A percentile compares a stretch with the other conserved stretches of the same genome.
Conservation (phyloP, 1,139 yeast species). For the Yamadazyma songkhlaensis region DNA sequence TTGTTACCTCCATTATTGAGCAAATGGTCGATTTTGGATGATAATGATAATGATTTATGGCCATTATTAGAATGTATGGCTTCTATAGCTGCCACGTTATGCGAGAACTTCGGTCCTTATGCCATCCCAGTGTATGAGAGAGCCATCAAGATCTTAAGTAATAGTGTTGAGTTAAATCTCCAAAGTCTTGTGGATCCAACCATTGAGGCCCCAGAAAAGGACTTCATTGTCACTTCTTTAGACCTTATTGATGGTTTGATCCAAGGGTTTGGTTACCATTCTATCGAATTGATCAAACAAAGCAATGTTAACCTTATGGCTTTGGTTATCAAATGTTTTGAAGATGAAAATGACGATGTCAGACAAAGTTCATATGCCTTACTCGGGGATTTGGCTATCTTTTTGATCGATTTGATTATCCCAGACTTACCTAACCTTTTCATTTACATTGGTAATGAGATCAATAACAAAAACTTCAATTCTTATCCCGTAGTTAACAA, state of each 20-base stretch:
- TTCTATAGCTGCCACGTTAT: slow-evolving; percentile 82
- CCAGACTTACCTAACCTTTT: slow-evolving; percentile 61
- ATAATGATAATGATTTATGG: slow-evolving; percentile 84
- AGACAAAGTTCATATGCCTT: slow-evolving; percentile 91
- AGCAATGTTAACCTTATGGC: slow-evolving; percentile 51
- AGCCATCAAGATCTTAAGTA: slow-evolving; percentile 65
- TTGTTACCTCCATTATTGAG: slow-evolving; percentile 77
- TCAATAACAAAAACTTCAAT: slow-evolving; percentile 47
- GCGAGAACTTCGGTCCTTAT: slow-evolving; percentile 82
- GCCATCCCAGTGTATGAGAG: slow-evolving; percentile 88
- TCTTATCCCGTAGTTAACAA: slow-evolving; percentile 74
- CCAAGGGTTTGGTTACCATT: slow-evolving; percentile 76
- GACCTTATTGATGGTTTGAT: slow-evolving; percentile 90
- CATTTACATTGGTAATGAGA: slow-evolving; percentile 65
- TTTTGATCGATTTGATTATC: slow-evolving; percentile 48
- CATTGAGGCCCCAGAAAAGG: slow-evolving; percentile 82
- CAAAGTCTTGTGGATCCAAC: slow-evolving; percentile 64
- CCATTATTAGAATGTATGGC: slow-evolving; percentile 92
- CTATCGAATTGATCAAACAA: slow-evolving; percentile 54
- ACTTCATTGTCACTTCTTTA: slow-evolving; percentile 82
- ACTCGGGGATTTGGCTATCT: slow-evolving; percentile 81
- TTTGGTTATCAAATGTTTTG: slow-evolving; percentile 66
- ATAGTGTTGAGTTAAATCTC: slow-evolving; percentile 66
- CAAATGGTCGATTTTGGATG: slow-evolving; percentile 73
- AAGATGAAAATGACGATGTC: slow-evolving; percentile 78